phyloP scores from a whole-genome alignment of 2,329 filamentous ascomycete genomes.

The Sarocladium brachiariae region DNA sequence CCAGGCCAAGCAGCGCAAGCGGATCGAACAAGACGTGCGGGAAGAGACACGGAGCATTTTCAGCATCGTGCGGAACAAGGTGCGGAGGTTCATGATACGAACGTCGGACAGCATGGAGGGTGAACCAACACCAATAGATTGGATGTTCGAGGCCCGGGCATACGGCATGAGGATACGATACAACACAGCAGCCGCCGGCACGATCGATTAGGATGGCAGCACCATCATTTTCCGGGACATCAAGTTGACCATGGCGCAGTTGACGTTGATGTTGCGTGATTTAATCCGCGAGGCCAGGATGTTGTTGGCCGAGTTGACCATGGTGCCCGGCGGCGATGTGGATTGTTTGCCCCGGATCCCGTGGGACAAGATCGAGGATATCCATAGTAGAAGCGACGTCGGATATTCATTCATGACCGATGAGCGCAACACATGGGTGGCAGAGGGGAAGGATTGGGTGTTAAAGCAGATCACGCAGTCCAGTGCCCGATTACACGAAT shows the following conservation, averaged over 20 bases:
- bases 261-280: not conserved
- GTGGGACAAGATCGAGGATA: not conserved
- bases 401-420: not conserved
- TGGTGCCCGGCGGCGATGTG: not conserved
- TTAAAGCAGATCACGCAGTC: not conserved
- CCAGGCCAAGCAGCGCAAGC: not conserved
- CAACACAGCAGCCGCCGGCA: not conserved
- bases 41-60: slow-evolving; percentile 1
- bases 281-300: not conserved
- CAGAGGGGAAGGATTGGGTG: not conserved
- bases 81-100: not conserved
- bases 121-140: slow-evolving; percentile 2
- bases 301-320: not conserved
- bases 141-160: not conserved
- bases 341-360: not conserved
- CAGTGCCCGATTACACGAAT: not conserved
- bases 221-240: not conserved
- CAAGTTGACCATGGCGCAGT: not conserved
- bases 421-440: not conserved
- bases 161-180: not conserved
- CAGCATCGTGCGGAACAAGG: slow-evolving; percentile 2
- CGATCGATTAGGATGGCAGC: not conserved
- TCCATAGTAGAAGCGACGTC: not conserved
- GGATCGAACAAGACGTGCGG: slow-evolving; percentile 4
- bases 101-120: not conserved